These are phyloP conservation scores for Malus hybrid DNA, from an alignment of 331 rosid genomes.

Conservation along the genomic window DNA sequence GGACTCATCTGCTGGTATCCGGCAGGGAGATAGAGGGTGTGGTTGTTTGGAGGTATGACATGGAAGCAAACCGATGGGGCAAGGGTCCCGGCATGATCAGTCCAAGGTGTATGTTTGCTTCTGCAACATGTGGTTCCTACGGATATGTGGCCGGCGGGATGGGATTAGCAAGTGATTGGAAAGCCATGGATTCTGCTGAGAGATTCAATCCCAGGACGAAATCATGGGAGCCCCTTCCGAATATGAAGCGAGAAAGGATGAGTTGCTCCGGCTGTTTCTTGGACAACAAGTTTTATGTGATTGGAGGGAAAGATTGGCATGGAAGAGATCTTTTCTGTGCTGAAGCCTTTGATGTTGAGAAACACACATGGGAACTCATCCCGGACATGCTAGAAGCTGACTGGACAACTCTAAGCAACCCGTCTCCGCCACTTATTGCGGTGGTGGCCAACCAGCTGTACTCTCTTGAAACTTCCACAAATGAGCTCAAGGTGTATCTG, in stretches of 20 bases:
- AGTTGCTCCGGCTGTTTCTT: slow-evolving; percentile 73
- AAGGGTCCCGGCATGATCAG: slow-evolving; percentile 67
- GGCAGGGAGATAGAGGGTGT: slow-evolving; percentile 55
- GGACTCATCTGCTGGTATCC: slow-evolving; percentile 63
- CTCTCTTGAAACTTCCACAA: slow-evolving; percentile 45
- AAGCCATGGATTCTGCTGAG: slow-evolving; percentile 53
- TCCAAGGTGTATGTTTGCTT: slow-evolving; percentile 68
- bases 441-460: slow-evolving; percentile 62
- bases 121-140: slow-evolving; percentile 50
- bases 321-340: slow-evolving; percentile 48
- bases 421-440: slow-evolving; percentile 70
- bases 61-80: slow-evolving; percentile 42
- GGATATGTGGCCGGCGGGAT: slow-evolving; percentile 76
- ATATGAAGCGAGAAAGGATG: slow-evolving; percentile 44
- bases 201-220: slow-evolving; percentile 41
- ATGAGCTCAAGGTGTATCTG: slow-evolving; percentile 53
- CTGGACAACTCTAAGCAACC: slow-evolving; percentile 14
- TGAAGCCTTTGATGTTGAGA: slow-evolving; percentile 48
- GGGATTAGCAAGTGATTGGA: slow-evolving; percentile 18
- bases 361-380: slow-evolving; percentile 55
- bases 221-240: slow-evolving; percentile 58
- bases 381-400: slow-evolving; percentile 43
- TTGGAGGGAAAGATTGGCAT: slow-evolving; percentile 62
- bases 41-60: slow-evolving; percentile 53
- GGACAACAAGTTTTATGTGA: slow-evolving; percentile 63